Evolutionary conservation across 768 basidiomycete genomes (phyloP).

Genomic region (Filobasidium floriforme): DNA sequence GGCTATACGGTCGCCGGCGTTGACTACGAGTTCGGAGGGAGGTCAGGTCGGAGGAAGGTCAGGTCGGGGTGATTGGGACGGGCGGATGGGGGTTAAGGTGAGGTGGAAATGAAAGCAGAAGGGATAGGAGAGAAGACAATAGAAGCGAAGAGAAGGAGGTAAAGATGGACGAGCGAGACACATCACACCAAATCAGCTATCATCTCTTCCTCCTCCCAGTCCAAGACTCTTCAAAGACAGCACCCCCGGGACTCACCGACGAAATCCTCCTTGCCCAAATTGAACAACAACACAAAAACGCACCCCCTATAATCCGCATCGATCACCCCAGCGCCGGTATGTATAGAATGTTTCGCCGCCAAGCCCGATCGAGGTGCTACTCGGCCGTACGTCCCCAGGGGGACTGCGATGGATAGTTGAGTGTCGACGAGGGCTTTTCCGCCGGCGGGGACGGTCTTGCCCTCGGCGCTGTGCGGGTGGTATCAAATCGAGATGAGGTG

Average conservation of each 20-base stretch:
- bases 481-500: background rate
- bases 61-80: no score
- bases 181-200: background rate
- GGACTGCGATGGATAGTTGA: slow-evolving; percentile 87
- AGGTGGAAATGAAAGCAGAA: no score
- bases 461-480: slow-evolving; percentile 85
- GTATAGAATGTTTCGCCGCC: slow-evolving; percentile 97
- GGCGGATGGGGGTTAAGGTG: background rate
- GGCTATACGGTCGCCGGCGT: slow-evolving; percentile 89
- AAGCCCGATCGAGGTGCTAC: slow-evolving; percentile 85
- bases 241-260: slow-evolving; percentile 51
- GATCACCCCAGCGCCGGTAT: slow-evolving; percentile 94
- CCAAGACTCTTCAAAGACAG: background rate
- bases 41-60: background rate
- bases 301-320: slow-evolving; percentile 93
- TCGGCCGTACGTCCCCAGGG: slow-evolving; percentile 86
- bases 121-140: background rate
- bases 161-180: background rate
- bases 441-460: slow-evolving; percentile 70
- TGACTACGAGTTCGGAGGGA: slow-evolving; percentile 59
- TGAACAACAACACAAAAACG: slow-evolving; percentile 86
- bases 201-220: background rate
- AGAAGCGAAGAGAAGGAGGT: background rate
- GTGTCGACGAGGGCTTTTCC: slow-evolving; percentile 89
- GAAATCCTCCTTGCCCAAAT: slow-evolving; percentile 82